Conservation (phyloP, 139 green algal genomes). For the Desmodesmus armatus region DNA sequence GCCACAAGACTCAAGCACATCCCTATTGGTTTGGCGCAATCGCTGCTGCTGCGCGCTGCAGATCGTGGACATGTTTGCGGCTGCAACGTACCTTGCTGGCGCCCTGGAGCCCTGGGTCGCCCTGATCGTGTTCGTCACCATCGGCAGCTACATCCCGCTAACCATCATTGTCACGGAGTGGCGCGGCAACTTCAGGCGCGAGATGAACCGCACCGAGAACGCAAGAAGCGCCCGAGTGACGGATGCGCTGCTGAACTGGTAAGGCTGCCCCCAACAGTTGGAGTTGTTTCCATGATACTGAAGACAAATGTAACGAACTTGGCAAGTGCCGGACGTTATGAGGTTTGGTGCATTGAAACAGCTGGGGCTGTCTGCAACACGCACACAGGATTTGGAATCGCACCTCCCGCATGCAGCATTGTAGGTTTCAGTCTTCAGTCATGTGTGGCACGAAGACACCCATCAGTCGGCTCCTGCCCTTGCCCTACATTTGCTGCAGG, state of each 20-base stretch:
- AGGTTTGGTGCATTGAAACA: too few species aligned
- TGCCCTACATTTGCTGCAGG: too few species aligned
- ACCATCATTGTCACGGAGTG: conserved; percentile 90
- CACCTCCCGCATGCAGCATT: conserved; percentile 22
- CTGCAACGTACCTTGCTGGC: conserved; percentile 79
- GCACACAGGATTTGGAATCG: too few species aligned
- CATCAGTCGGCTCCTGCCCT: background rate
- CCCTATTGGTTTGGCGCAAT: too few species aligned
- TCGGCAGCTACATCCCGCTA: conserved; percentile 90
- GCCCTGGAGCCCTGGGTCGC: conserved; percentile 80
- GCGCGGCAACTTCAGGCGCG: conserved; percentile 63
- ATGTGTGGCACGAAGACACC: too few species aligned
- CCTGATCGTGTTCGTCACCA: conserved; percentile 84
- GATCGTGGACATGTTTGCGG: conserved; percentile 84
- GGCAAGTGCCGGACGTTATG: too few species aligned
- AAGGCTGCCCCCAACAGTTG: too few species aligned
- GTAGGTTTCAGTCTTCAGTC: too few species aligned
- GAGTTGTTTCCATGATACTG: too few species aligned
- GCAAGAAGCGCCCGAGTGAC: conserved; percentile 75
- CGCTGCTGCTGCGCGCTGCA: conserved; percentile 20
- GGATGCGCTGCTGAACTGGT: conserved; percentile 93
- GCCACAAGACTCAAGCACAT: too few species aligned
- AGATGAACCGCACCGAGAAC: conserved; percentile 67
- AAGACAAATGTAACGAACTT: too few species aligned
- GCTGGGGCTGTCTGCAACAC: too few species aligned